These are phyloP conservation scores for Monosporascus cannonballus DNA, from an alignment of 2,329 filamentous ascomycete genomes.

Conservation along the genomic window DNA sequence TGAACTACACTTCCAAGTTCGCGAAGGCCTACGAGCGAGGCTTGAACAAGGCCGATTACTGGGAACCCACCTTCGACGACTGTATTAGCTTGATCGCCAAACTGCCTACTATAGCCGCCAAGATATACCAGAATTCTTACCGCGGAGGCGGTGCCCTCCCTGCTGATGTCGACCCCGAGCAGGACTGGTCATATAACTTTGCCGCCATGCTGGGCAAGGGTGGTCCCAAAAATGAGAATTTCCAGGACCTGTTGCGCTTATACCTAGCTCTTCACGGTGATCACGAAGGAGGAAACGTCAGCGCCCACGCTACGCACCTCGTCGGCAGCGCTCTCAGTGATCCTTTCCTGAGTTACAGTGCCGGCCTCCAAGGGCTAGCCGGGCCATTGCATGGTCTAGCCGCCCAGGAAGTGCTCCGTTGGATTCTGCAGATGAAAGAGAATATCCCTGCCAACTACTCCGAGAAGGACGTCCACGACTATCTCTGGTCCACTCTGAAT, in stretches of 20 bases:
- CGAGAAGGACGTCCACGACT: slow-evolving; percentile 76
- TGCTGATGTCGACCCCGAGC: slow-evolving; percentile 68
- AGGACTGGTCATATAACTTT: slow-evolving; percentile 99
- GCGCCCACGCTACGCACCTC: slow-evolving; percentile 88
- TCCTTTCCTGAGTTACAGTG: slow-evolving; percentile 92
- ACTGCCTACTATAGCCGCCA: slow-evolving; percentile 91
- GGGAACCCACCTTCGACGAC: slow-evolving; percentile 97
- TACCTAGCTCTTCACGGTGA: slow-evolving; percentile 97
- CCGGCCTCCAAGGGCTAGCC: slow-evolving; percentile 88
- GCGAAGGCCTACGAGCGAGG: slow-evolving; percentile 89
- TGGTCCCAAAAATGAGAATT: slow-evolving; percentile 81
- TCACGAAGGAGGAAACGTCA: slow-evolving; percentile 97
- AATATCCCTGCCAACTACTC: slow-evolving; percentile 72
- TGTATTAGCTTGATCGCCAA: slow-evolving; percentile 90
- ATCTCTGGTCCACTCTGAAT: slow-evolving; percentile 90
- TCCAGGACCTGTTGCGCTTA: slow-evolving; percentile 89
- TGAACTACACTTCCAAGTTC: slow-evolving; percentile 92
- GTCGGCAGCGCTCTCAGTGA: slow-evolving; percentile 93
- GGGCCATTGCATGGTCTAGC: slow-evolving; percentile 89
- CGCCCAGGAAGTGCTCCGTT: slow-evolving; percentile 93
- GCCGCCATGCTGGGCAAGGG: slow-evolving; percentile 91
- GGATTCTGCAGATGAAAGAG: slow-evolving; percentile 94
- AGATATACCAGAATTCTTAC: slow-evolving; percentile 94
- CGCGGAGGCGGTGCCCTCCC: slow-evolving; percentile 67
- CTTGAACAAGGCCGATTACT: slow-evolving; percentile 93